Base-by-base conservation (phyloP, 768 basidiomycete genomes). In the Lactarius sp. region DNA sequence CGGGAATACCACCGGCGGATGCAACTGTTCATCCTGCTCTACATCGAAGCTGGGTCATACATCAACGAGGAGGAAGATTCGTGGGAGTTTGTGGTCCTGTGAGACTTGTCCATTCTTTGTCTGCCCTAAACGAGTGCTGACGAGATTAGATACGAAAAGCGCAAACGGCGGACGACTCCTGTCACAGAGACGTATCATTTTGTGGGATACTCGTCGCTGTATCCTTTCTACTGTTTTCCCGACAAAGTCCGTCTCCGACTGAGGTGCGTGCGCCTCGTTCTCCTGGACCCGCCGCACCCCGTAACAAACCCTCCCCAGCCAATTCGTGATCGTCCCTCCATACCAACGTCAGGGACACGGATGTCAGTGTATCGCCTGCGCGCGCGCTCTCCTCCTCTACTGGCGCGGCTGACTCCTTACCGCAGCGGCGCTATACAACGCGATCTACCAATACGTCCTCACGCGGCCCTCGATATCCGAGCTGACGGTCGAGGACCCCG, bases 401-500 rank as follows among this genome's bases (percentile, higher is more conserved):
- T 52, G 44, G 49, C 4, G 49, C 4, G 4, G 47, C 52, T 54
- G 22, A 59, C 51, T 10, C 57, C 57, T 34, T 31, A 36, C 54
- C 64, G 7, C 69, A 96, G 94, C 94, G 54, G 86, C 88, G 66
- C 83, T 98, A 13, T 98, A 97, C 79, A 83, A 78, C 51, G 85
- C 93, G 0, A 87, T 94, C 58, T 96, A 95, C 76, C 80, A 85
- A 70, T 83, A 91, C 70, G 81, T 90, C 20, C 73, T 90, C 49
- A 76, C 81, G 14, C 82, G 82, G 53, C 79, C 86, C 2, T 77
- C 82, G 55, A 83, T 96, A 44, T 87, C 90, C n/a, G 96, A 98
- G 74, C 77, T 98, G 47, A 97, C 94, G 1, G 91, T 99, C 22
- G 97, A 99, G 76, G 97, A 99, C 73, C 97, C 97, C 1, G 94